phyloP scores from a whole-genome alignment of 73 alveolate species.

The Symbiodinium pilosum region DNA sequence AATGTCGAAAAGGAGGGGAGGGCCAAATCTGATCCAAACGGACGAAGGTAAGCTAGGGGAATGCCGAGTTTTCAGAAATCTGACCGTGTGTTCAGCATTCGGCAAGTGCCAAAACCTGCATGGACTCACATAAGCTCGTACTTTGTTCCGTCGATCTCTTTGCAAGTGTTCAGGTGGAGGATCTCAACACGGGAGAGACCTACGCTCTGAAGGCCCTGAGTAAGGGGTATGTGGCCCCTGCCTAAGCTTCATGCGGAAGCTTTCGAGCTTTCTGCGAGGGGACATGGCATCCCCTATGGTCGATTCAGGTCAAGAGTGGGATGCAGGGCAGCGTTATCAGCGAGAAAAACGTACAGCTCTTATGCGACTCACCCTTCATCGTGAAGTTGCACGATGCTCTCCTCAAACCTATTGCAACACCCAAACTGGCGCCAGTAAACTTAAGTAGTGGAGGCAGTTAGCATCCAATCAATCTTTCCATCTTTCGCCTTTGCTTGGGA shows the following conservation, averaged over 20 bases:
- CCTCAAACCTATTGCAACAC: not conserved
- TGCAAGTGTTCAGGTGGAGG: conserved; percentile 53
- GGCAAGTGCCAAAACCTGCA: too few relatives aligned
- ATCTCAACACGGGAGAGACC: conserved; percentile 34
- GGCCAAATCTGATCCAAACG: too few relatives aligned
- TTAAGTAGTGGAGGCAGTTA: too few relatives aligned
- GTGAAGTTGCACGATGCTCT: conserved; percentile 61
- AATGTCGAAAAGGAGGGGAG: too few relatives aligned
- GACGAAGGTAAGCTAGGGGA: too few relatives aligned
- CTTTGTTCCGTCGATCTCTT: too few relatives aligned
- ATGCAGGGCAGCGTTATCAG: conserved; percentile 90
- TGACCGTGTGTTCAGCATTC: too few relatives aligned
- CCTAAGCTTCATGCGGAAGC: not conserved
- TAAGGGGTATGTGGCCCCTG: conserved; percentile 52
- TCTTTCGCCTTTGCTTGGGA: too few relatives aligned
- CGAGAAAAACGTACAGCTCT: conserved; percentile 89
- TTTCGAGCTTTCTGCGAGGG: not conserved
- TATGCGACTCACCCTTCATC: conserved; percentile 87
- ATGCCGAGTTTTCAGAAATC: too few relatives aligned
- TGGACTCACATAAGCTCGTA: too few relatives aligned
- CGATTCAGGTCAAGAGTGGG: conserved; percentile 53
- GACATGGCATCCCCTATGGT: not conserved
- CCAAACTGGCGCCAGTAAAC: too few relatives aligned
- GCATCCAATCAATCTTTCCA: too few relatives aligned
- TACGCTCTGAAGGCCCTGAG: conserved; percentile 82